Evolutionary conservation across 2,329 filamentous ascomycete species (phyloP).

Genomic region (Basipetospora chlamydospora): DNA sequence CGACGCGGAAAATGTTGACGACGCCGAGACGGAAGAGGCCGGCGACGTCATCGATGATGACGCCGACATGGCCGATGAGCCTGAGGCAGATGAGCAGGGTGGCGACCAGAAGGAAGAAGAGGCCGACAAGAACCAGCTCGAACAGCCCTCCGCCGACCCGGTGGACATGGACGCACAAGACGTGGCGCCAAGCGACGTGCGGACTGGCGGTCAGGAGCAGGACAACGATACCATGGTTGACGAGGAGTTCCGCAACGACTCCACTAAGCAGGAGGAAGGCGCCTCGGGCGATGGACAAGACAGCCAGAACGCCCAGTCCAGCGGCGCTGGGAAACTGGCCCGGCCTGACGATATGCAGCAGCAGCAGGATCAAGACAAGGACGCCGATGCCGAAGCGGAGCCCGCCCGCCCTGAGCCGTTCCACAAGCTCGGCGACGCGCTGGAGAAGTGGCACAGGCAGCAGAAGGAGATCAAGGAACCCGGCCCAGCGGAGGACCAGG

Average conservation of each 20-base stretch:
- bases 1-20: conserved; percentile 14
- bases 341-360: conserved; percentile 29
- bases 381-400: conserved; percentile 27
- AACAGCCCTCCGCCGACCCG: conserved; percentile 18
- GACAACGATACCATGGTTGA: conserved; percentile 31
- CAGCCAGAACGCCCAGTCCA: conserved; percentile 46
- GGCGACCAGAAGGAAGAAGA: conserved; percentile 34
- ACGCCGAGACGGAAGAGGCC: conserved; percentile 12
- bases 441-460: conserved; percentile 86
- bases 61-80: conserved; percentile 12
- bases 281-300: conserved; percentile 50
- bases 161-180: conserved; percentile 45
- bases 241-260: conserved; percentile 44
- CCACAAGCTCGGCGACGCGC: conserved; percentile 83
- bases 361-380: conserved; percentile 27
- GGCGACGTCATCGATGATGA: conserved; percentile 8
- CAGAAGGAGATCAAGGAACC: conserved; percentile 62
- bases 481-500: conserved; percentile 29
- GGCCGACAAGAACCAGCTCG: conserved; percentile 21
- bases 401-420: conserved; percentile 45
- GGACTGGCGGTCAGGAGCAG: conserved; percentile 35
- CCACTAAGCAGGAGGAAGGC: conserved; percentile 51
- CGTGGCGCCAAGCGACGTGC: conserved; percentile 46
- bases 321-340: conserved; percentile 45
- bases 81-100: conserved; percentile 19